Conservation (phyloP, 345 rosid species). For the Eucalyptus globulus region DNA sequence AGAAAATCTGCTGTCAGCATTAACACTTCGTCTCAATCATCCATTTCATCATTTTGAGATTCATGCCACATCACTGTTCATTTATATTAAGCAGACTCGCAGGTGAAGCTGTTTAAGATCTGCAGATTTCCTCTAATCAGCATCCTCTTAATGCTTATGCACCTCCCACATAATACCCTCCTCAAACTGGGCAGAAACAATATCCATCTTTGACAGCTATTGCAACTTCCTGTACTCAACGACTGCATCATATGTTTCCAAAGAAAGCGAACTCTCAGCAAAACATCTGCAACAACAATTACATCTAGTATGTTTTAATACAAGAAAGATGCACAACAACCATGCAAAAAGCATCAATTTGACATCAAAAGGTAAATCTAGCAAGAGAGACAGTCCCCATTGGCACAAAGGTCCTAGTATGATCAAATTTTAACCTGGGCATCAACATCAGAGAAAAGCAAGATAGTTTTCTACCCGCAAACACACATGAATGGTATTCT, state of each 20-base stretch:
- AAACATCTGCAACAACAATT: conserved; percentile 33
- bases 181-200: background rate
- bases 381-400: background rate
- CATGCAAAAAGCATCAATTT: background rate
- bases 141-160: background rate
- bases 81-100: background rate
- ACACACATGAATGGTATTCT: background rate
- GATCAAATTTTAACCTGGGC: background rate
- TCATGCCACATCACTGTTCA: background rate
- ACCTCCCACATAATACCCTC: background rate
- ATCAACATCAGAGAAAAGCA: background rate
- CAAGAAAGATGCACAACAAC: background rate
- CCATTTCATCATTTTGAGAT: background rate
- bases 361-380: background rate
- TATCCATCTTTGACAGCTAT: background rate
- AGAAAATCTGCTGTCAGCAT: background rate
- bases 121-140: background rate
- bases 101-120: background rate
- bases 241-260: conserved; percentile 68
- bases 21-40: background rate
- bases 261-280: conserved; percentile 37
- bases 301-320: background rate
- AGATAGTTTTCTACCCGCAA: background rate
- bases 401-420: background rate
- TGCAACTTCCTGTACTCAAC: conserved; percentile 24